Evolutionary conservation across 257 asterid species (phyloP).

Genomic region (Galeopsis tetrahit): DNA sequence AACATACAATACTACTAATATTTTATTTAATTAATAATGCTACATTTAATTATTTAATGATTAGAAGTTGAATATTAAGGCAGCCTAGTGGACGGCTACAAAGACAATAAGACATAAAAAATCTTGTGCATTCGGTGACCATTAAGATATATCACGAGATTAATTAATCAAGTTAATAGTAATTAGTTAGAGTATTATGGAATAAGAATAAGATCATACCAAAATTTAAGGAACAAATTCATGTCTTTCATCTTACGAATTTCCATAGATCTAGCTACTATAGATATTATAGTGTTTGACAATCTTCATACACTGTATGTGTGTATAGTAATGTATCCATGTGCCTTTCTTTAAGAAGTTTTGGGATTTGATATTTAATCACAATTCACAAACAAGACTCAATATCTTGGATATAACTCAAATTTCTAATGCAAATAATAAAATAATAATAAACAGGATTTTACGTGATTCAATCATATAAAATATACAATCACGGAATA

Average conservation of each 20-base stretch:
- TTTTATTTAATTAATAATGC: not conserved
- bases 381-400: too few relatives aligned
- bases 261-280: conserved; percentile 21
- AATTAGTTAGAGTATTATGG: not conserved
- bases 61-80: conserved; percentile 30
- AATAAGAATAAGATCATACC: not conserved
- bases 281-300: conserved; percentile 24
- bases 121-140: conserved; percentile 43
- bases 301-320: conserved; percentile 39
- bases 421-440: too few relatives aligned
- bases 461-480: too few relatives aligned
- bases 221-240: conserved; percentile 26
- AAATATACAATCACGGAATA: too few relatives aligned
- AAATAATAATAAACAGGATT: too few relatives aligned
- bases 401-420: too few relatives aligned
- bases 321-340: conserved; percentile 18
- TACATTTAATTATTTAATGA: not conserved
- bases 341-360: conserved; percentile 1
- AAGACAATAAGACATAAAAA: conserved; percentile 29
- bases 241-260: conserved; percentile 2
- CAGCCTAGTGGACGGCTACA: conserved; percentile 27
- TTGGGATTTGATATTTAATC: too few relatives aligned
- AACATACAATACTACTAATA: not conserved
- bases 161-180: conserved; percentile 11
- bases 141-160: conserved; percentile 41